These are phyloP conservation scores for Pseudomonodictys pantanalensis DNA, from an alignment of 495 filamentous ascomycete species.

Conservation along the genomic window DNA sequence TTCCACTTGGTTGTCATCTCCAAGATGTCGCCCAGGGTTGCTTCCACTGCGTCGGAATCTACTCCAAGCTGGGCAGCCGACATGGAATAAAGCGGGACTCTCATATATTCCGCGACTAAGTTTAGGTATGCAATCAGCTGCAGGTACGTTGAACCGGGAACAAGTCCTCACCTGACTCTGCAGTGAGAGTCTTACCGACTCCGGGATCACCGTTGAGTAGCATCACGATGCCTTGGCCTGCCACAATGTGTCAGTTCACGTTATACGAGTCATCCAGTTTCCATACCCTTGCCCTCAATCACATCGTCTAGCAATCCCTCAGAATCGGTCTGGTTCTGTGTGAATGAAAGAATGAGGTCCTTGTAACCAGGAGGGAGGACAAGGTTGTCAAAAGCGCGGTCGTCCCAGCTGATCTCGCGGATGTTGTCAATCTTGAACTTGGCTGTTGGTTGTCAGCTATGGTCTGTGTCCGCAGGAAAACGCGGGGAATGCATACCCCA, in stretches of 20 bases:
- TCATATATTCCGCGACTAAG: slow-evolving; percentile 40
- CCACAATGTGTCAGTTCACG: background rate
- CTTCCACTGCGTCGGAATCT: slow-evolving; percentile 34
- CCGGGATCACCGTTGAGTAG: slow-evolving; percentile 41
- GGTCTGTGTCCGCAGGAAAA: slow-evolving; percentile 34
- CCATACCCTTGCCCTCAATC: slow-evolving; percentile 49
- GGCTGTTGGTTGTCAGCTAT: slow-evolving; percentile 36
- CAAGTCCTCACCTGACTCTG: slow-evolving; percentile 32
- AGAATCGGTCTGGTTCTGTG: slow-evolving; percentile 45
- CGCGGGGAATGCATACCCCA: slow-evolving; percentile 16
- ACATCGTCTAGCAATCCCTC: slow-evolving; percentile 49
- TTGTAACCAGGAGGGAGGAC: slow-evolving; percentile 47
- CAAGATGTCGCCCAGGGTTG: slow-evolving; percentile 36
- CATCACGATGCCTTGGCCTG: slow-evolving; percentile 39
- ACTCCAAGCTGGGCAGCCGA: slow-evolving; percentile 39
- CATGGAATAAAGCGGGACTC: slow-evolving; percentile 41
- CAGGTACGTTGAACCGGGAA: slow-evolving; percentile 3
- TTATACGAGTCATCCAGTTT: background rate
- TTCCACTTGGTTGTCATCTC: slow-evolving; percentile 42
- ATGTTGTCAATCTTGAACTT: slow-evolving; percentile 42
- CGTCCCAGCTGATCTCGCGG: slow-evolving; percentile 43
- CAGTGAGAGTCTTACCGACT: slow-evolving; percentile 43
- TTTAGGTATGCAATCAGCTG: slow-evolving; percentile 11
- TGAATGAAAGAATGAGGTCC: slow-evolving; percentile 51
- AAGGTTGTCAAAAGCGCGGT: slow-evolving; percentile 46